A percentile compares a stretch with the other conserved stretches of the same genome.
These are phyloP conservation scores for Macrophomina tecta DNA, from an alignment of 2,329 filamentous ascomycete species.

Conservation along the genomic window DNA sequence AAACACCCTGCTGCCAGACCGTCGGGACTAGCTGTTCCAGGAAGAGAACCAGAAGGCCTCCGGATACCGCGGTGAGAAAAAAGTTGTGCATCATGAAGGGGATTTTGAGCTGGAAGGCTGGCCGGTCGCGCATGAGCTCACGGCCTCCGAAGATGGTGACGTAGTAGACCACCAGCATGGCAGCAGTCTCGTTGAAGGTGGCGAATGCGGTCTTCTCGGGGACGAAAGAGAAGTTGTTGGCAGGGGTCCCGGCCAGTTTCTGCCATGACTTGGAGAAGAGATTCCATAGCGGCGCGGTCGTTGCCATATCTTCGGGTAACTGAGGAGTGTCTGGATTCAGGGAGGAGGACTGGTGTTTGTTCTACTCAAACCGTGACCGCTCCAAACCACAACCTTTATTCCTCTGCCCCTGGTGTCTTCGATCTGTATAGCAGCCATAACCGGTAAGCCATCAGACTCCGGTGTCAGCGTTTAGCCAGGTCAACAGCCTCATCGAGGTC, in stretches of 20 bases:
- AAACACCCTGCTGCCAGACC: conserved; percentile 80
- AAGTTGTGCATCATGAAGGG: conserved; percentile 98
- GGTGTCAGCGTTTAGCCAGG: neutral
- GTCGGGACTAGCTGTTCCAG: conserved; percentile 89
- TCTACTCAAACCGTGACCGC: neutral
- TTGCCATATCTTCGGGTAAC: neutral
- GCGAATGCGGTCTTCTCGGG: conserved; percentile 86
- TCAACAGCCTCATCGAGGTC: neutral
- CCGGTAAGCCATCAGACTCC: neutral
- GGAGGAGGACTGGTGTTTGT: neutral
- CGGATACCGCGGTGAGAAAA: conserved; percentile 85
- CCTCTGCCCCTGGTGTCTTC: neutral
- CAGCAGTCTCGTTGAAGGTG: conserved; percentile 80
- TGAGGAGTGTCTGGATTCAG: neutral
- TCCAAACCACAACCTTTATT: neutral
- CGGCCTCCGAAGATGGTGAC: conserved; percentile 89
- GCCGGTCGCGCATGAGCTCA: conserved; percentile 86
- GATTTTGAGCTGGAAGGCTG: conserved; percentile 83
- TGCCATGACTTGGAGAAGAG: conserved; percentile 84
- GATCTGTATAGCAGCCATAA: neutral
- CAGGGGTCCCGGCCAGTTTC: conserved; percentile 47
- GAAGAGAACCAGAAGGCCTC: conserved; percentile 79
- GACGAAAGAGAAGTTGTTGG: conserved; percentile 73
- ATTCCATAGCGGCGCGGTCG: conserved; percentile 68
- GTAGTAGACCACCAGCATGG: conserved; percentile 88